Evolutionary conservation across 306 rosid species (phyloP), one percentile per base, ranked within the genome.

Genomic region (Astragalus membranaceus): DNA sequence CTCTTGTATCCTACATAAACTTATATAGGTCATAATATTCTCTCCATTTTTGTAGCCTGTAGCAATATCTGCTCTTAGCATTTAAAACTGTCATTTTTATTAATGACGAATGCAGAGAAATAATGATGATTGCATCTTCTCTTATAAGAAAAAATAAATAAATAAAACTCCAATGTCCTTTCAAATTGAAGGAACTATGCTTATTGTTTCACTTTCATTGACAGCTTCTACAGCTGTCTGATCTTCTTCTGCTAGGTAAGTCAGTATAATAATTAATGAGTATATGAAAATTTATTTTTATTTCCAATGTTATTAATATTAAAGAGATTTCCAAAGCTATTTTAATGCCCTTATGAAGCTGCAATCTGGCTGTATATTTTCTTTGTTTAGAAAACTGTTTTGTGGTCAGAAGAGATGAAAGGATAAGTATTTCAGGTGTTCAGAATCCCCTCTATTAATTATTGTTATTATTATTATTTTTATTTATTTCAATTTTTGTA

Each of bases 121-220:
- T 80, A 73, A 76, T 80, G 76, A 76, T 73, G 82, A 67, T 47
- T 81, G 57, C 65, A 62, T 74, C 81, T 56, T 75, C 77, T 55
- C 69, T 67, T 26, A 59, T 49, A 52, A 15, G 12, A 61, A 67
- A 62, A 50, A 75, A 78, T n/a, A 46, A 53, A 74, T 80, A 39
- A 51, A 69, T 54, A 44, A 72, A 85, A 80, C 70, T 80, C 64
- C 71, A 10, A 47, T 75, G 86, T 83, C 88, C 78, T 85, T 87
- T 85, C 86, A 80, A 73, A 85, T 87, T 83, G 63, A 86, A 80
- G 81, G 55, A 63, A 59, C 81, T 59, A 73, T 85, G 80, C 76
- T 72, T 61, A 81, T 62, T 82, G 64, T 80, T 83, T 85, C 85
- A 58, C 84, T 80, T 80, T 82, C 88, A 78, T 64, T 76, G 72